These are phyloP conservation scores for Penicillium subrubescens DNA, from an alignment of 495 filamentous ascomycete genomes.

Conservation along the genomic window DNA sequence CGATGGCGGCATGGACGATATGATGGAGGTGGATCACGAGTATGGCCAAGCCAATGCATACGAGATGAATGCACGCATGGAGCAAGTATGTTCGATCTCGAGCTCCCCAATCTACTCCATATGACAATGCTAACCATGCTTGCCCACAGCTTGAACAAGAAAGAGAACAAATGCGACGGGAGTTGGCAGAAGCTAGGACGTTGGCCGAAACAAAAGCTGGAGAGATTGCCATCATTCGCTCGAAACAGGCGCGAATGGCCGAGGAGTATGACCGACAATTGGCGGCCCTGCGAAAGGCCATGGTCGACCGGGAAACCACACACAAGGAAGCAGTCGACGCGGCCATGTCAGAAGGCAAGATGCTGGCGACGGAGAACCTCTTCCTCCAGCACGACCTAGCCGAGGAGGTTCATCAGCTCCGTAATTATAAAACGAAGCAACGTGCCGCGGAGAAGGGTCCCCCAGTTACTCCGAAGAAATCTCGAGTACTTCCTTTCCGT, in stretches of 20 bases:
- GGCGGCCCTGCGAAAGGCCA: conserved; percentile 51
- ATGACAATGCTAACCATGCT: conserved; percentile 32
- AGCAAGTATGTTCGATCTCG: conserved; percentile 27
- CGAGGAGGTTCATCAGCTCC: conserved; percentile 55
- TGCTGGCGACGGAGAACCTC: conserved; percentile 61
- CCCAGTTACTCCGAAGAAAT: conserved; percentile 61
- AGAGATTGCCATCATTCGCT: conserved; percentile 69
- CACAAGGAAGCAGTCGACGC: conserved; percentile 60
- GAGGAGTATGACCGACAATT: conserved; percentile 60
- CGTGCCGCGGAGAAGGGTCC: conserved; percentile 39
- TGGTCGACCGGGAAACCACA: conserved; percentile 57
- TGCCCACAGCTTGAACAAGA: conserved; percentile 53
- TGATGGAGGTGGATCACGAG: conserved; percentile 38
- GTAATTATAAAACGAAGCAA: conserved; percentile 48
- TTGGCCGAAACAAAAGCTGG: conserved; percentile 58
- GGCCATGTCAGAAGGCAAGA: conserved; percentile 56
- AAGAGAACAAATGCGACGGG: conserved; percentile 48
- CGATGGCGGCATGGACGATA: conserved; percentile 18
- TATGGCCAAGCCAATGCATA: conserved; percentile 22
- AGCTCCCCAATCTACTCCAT: neutral
- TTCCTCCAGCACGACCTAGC: conserved; percentile 68
- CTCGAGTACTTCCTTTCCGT: conserved; percentile 54
- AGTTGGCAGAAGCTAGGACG: conserved; percentile 51
- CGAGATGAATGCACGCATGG: conserved; percentile 29
- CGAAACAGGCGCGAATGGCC: conserved; percentile 56